Percentiles rank a stretch among this genome's conserved stretches.
phyloP scores from a whole-genome alignment of 2,329 filamentous ascomycete genomes.

The Aspergillus piperis region DNA sequence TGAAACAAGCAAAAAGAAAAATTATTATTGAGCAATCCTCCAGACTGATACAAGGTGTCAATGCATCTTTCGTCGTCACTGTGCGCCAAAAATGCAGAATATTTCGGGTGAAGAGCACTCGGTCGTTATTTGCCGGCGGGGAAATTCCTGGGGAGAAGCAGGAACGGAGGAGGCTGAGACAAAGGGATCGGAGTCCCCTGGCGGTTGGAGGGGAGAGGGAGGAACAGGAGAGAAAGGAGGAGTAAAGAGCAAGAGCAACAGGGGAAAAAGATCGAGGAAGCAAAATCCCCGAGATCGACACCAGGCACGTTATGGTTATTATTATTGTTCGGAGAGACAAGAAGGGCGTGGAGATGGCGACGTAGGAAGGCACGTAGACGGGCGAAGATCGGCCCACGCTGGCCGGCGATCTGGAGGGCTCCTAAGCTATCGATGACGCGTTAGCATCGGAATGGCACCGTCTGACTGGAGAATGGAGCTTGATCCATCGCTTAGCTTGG shows the following conservation, averaged over 20 bases:
- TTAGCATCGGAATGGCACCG: conserved; percentile 12
- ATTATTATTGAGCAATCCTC: conserved; percentile 13
- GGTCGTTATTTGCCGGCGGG: background rate
- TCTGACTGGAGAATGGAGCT: conserved; percentile 9
- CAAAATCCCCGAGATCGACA: conserved; percentile 12
- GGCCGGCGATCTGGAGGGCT: conserved; percentile 18
- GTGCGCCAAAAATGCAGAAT: background rate
- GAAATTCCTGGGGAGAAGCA: background rate
- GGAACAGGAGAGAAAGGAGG: background rate
- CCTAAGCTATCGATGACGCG: conserved; percentile 20
- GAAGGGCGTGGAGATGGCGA: conserved; percentile 6
- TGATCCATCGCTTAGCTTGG: background rate
- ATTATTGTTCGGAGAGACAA: background rate
- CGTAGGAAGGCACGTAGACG: conserved; percentile 13
- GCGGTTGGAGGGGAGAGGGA: conserved; percentile 3
- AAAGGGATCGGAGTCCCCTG: background rate
- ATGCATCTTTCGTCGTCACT: conserved; percentile 12
- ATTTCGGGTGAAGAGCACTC: background rate
- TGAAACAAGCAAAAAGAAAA: conserved; percentile 2
- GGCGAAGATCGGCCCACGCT: conserved; percentile 23
- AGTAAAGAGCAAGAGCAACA: background rate
- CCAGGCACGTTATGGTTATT: background rate
- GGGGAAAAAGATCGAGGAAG: conserved; percentile 3
- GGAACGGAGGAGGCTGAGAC: conserved; percentile 4
- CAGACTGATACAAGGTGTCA: conserved; percentile 5